Evolutionary conservation across 495 filamentous ascomycete species (phyloP).

Genomic region (Talaromyces liani): DNA sequence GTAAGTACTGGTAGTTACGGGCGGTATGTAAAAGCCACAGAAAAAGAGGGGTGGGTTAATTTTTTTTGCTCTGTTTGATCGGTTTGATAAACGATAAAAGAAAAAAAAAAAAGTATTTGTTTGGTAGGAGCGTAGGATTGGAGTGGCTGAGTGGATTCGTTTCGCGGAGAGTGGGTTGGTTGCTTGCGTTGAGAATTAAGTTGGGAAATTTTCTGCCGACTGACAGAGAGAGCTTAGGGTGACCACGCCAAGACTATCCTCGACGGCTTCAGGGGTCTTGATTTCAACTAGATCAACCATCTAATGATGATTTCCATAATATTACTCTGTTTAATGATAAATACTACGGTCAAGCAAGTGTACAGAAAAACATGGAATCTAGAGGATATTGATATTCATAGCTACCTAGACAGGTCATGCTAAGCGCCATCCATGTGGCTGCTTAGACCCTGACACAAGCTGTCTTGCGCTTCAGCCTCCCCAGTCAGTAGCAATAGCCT

Average conservation of each 20-base stretch:
- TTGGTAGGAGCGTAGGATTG: neutral
- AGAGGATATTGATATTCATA: neutral
- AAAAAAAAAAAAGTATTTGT: neutral
- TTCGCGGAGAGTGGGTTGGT: constrained; percentile 10
- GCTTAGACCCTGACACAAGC: neutral
- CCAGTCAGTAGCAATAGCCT: neutral
- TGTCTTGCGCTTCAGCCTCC: neutral
- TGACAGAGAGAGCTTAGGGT: neutral
- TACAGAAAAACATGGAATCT: neutral
- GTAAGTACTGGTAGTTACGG: neutral
- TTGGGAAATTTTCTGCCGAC: neutral
- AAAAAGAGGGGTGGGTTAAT: neutral
- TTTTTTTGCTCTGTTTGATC: neutral
- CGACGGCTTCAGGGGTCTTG: neutral
- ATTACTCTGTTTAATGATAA: neutral
- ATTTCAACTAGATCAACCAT: neutral
- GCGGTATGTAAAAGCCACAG: neutral
- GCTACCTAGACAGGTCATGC: neutral
- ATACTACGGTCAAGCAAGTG: neutral
- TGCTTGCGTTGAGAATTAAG: neutral
- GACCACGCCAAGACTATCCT: neutral
- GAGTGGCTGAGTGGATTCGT: constrained; percentile 15
- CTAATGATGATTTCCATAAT: neutral
- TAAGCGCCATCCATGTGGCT: neutral
- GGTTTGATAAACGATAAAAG: neutral